These are phyloP conservation scores for Magnaporthales sp. DNA, from an alignment of 2,329 filamentous ascomycete species.

Conservation along the genomic window DNA sequence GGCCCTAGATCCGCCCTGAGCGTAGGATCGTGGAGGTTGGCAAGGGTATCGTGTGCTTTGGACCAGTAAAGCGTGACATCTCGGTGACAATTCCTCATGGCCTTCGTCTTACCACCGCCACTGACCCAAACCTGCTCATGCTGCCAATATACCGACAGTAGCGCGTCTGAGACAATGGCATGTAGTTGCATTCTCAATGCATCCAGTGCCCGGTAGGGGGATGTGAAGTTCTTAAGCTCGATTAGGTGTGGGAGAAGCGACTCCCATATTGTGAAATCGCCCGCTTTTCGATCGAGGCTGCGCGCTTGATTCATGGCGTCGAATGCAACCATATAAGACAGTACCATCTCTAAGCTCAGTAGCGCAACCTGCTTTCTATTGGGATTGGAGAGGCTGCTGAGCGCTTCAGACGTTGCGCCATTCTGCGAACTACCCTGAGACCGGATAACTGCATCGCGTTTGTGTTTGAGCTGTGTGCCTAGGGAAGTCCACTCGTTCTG, in stretches of 20 bases:
- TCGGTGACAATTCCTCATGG: background rate
- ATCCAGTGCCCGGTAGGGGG: conserved; percentile 23
- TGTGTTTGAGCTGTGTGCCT: conserved; percentile 45
- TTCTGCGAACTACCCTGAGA: conserved; percentile 9
- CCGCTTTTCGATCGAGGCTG: conserved; percentile 31
- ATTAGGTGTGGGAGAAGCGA: conserved; percentile 35
- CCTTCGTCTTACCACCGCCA: background rate
- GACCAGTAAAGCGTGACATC: background rate
- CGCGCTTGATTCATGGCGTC: conserved; percentile 37
- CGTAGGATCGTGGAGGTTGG: background rate
- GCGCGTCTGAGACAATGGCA: conserved; percentile 34
- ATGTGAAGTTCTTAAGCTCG: conserved; percentile 29
- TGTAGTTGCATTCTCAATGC: conserved; percentile 35
- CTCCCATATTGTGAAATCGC: conserved; percentile 32
- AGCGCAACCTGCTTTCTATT: conserved; percentile 32
- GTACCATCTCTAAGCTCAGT: conserved; percentile 38
- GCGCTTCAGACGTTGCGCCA: conserved; percentile 15
- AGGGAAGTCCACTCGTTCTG: conserved; percentile 28
- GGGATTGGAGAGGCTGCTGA: conserved; percentile 15
- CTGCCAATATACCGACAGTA: conserved; percentile 16
- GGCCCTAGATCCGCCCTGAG: conserved; percentile 24
- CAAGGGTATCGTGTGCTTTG: background rate
- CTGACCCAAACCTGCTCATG: conserved; percentile 16
- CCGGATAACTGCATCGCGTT: conserved; percentile 36
- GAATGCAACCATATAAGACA: conserved; percentile 46